Conservation (phyloP, 306 rosid genomes). For the Vigna trinervia region DNA sequence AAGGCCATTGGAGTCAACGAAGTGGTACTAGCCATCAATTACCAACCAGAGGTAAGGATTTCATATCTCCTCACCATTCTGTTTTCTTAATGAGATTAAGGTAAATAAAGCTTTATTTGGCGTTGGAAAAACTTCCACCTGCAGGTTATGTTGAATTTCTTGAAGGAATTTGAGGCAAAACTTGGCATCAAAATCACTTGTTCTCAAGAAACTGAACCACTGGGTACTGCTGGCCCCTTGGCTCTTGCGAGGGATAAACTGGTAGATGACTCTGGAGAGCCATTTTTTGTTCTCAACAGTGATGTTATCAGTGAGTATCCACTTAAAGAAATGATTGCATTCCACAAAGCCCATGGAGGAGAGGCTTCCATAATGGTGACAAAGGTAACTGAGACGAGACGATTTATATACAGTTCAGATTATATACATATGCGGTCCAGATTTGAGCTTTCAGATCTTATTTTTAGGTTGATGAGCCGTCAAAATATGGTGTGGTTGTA, state of each 20-base stretch:
- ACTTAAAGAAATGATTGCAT: constrained; percentile 85
- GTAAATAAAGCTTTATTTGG: constrained; percentile 38
- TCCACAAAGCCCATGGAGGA: constrained; percentile 94
- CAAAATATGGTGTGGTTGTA: constrained; percentile 97
- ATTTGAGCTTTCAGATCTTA: not conserved
- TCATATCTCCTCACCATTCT: constrained; percentile 10
- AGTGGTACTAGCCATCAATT: constrained; percentile 98
- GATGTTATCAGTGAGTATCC: constrained; percentile 99
- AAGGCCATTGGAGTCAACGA: constrained; percentile 90
- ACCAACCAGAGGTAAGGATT: constrained; percentile 90
- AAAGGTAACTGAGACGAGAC: constrained; percentile 62
- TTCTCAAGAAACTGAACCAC: constrained; percentile 98
- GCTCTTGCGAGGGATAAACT: constrained; percentile 99
- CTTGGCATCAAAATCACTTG: constrained; percentile 96
- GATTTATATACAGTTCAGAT: not conserved
- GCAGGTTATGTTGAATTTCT: constrained; percentile 95
- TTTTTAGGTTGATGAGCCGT: constrained; percentile 92
- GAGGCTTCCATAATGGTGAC: constrained; percentile 99
- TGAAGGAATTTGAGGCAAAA: constrained; percentile 91
- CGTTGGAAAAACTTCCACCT: constrained; percentile 31
- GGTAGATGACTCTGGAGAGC: constrained; percentile 75
- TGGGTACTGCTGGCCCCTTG: constrained; percentile 98
- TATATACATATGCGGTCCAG: not conserved
- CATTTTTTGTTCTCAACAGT: constrained; percentile 97
- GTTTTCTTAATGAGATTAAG: constrained; percentile 28